phyloP scores from a whole-genome alignment of 2,329 filamentous ascomycete species.

The Sordariomycetes sp. region DNA sequence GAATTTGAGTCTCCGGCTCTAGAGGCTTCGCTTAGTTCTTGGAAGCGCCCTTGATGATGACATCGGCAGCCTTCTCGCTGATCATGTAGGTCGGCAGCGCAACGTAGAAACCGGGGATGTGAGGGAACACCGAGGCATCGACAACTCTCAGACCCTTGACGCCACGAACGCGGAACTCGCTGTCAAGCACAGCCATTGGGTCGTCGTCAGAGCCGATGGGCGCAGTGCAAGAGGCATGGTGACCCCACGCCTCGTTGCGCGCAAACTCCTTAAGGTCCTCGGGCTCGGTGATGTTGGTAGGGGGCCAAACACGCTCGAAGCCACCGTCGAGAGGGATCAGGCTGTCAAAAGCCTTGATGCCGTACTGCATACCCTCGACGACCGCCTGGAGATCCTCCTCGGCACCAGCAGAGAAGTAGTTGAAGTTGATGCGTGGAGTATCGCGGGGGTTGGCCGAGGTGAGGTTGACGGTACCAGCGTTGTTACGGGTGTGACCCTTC shows the following conservation, averaged over 20 bases:
- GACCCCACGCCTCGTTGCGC: conserved; percentile 39
- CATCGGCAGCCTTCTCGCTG: conserved; percentile 52
- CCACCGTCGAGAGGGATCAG: conserved; percentile 26
- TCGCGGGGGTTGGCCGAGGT: conserved; percentile 52
- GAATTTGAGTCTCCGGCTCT: not conserved
- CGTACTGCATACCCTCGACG: conserved; percentile 35
- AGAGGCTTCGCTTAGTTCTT: not conserved
- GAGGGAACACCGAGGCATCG: conserved; percentile 47
- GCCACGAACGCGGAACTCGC: conserved; percentile 42
- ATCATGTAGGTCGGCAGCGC: conserved; percentile 46
- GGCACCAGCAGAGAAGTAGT: conserved; percentile 40
- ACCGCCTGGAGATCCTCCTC: conserved; percentile 32
- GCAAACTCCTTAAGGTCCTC: conserved; percentile 33
- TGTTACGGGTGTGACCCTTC: conserved; percentile 45
- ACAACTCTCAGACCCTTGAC: conserved; percentile 45
- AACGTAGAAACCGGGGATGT: conserved; percentile 37
- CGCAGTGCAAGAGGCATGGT: conserved; percentile 46
- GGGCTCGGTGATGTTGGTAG: conserved; percentile 27
- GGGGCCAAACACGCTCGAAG: conserved; percentile 23
- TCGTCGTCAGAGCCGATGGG: conserved; percentile 45
- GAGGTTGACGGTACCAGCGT: conserved; percentile 52
- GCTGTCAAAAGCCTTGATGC: conserved; percentile 28
- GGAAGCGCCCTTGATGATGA: conserved; percentile 25
- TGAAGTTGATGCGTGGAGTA: conserved; percentile 53
- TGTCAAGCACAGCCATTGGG: conserved; percentile 43